Conservation (phyloP, 2,329 filamentous ascomycete species). For the Venturia oleaginea region DNA sequence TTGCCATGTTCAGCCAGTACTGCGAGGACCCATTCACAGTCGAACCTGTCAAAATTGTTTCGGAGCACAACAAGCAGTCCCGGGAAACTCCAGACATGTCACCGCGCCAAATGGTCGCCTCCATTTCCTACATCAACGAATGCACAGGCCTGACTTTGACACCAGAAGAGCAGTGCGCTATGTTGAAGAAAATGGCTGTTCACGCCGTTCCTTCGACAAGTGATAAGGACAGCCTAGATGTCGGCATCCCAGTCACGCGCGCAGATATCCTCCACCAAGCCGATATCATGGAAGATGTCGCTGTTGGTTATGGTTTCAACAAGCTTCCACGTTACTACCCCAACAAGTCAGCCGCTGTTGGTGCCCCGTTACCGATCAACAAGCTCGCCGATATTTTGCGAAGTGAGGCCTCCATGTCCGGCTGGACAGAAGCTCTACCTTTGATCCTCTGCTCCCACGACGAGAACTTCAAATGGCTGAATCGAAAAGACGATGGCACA, state of each 20-base stretch:
- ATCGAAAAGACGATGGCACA: constrained; percentile 76
- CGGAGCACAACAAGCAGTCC: constrained; percentile 78
- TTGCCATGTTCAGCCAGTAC: constrained; percentile 95
- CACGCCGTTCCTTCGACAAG: constrained; percentile 64
- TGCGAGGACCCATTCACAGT: constrained; percentile 82
- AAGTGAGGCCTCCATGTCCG: constrained; percentile 80
- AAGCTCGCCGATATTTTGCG: constrained; percentile 90
- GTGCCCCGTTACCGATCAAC: constrained; percentile 81
- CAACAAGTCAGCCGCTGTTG: constrained; percentile 76
- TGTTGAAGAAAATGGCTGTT: constrained; percentile 85
- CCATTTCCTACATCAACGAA: constrained; percentile 87
- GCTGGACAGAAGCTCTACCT: constrained; percentile 94
- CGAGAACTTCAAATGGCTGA: constrained; percentile 95
- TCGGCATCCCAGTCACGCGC: constrained; percentile 77
- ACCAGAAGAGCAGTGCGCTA: constrained; percentile 64
- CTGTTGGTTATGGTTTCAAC: constrained; percentile 97
- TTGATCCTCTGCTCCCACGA: constrained; percentile 95
- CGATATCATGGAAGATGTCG: constrained; percentile 97
- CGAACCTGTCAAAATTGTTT: constrained; percentile 87
- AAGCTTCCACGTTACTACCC: constrained; percentile 81
- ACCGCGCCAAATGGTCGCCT: constrained; percentile 69
- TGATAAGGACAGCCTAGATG: constrained; percentile 58
- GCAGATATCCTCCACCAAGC: constrained; percentile 94
- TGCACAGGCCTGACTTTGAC: constrained; percentile 77
- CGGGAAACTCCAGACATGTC: constrained; percentile 72